Base-by-base conservation (phyloP, 2,329 filamentous ascomycete genomes). In the Cladophialophora bantiana region DNA sequence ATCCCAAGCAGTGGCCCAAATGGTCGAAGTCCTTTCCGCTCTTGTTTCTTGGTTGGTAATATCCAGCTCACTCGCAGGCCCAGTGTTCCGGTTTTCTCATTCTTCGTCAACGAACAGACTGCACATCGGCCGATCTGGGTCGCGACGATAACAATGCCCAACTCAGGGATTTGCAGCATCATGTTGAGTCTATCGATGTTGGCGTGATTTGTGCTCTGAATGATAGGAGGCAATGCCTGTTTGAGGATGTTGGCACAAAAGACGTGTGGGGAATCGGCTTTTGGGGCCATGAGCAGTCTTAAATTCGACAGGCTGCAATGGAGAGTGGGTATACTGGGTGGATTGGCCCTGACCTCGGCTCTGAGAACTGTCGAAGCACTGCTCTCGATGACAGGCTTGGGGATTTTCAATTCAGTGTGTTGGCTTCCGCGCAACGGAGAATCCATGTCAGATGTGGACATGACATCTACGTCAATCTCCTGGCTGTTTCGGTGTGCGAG, bases 141-240 rank as follows among this genome's bases (percentile, higher is more conserved):
- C 0, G 82, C 88, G 2, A 86, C 78, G 32, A 88, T 75, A 34
- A 89, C 82, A 54, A 89, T 76, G 3, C 86, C 86, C 4, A 89
- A 78, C 42, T 87, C 83, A 0, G 86, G 85, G 15, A 90, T 83
- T 59, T 87, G 83, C 12, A 83, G 81, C 31, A 83, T 77, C 81
- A 87, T 84, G 73, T 86, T 88, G 42, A 88, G 80, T 7, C 87
- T 84, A 35, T 73, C 70, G 5, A 70, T 59, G 38, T 68, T 56
- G 5, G 59, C 57, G 20, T 68, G 65, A 42, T 57, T 61, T 7
- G 60, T 45, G 18, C n/a, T 7, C 42, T 70, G 63, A 15, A 69
- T 55, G 10, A 60, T 38, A 15, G 26, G 65, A 10, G 71, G 70
- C 48, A 73, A 59, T 13, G 61, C 56, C 55, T 73, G 71, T 45